These are phyloP conservation scores for Sungouiozyma intestinalis DNA, from an alignment of 805 yeast species.

Conservation along the genomic window DNA sequence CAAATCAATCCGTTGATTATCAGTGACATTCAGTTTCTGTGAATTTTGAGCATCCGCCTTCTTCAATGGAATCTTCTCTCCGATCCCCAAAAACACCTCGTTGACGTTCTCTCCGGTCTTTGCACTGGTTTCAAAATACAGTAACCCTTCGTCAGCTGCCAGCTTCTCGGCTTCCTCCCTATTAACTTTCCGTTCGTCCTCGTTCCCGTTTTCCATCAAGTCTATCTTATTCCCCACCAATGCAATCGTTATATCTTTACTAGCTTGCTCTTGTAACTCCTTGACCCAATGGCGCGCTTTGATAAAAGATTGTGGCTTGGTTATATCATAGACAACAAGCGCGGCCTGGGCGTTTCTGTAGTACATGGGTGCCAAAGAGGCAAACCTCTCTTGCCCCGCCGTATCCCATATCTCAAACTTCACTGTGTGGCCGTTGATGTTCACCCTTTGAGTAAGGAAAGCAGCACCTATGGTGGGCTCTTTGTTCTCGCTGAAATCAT, in stretches of 20 bases:
- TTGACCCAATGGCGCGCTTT: constrained; percentile 98
- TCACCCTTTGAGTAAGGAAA: constrained; percentile 85
- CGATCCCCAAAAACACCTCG: constrained; percentile 85
- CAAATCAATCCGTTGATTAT: constrained; percentile 28
- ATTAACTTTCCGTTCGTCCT: constrained; percentile 54
- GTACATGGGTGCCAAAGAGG: constrained; percentile 93
- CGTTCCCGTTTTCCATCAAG: constrained; percentile 41
- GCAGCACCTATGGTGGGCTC: constrained; percentile 99
- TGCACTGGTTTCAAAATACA: constrained; percentile 92
- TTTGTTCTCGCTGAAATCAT: constrained; percentile 93
- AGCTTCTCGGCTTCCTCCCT: constrained; percentile 76
- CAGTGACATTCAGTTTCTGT: constrained; percentile 15
- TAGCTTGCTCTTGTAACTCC: constrained; percentile 90
- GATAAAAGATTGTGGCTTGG: constrained; percentile 88
- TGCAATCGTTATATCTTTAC: constrained; percentile 86
- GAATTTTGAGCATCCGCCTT: constrained; percentile 20
- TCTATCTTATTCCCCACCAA: constrained; percentile 90
- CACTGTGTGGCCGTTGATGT: constrained; percentile 74
- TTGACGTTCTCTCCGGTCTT: constrained; percentile 82
- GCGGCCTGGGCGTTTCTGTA: constrained; percentile 97
- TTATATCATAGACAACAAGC: constrained; percentile 86
- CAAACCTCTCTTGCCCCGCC: constrained; percentile 96
- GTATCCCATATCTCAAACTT: constrained; percentile 96
- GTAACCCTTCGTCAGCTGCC: constrained; percentile 83
- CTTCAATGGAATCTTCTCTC: constrained; percentile 62